Conservation (phyloP, 75 land plant genomes). For the Pinus taeda region DNA sequence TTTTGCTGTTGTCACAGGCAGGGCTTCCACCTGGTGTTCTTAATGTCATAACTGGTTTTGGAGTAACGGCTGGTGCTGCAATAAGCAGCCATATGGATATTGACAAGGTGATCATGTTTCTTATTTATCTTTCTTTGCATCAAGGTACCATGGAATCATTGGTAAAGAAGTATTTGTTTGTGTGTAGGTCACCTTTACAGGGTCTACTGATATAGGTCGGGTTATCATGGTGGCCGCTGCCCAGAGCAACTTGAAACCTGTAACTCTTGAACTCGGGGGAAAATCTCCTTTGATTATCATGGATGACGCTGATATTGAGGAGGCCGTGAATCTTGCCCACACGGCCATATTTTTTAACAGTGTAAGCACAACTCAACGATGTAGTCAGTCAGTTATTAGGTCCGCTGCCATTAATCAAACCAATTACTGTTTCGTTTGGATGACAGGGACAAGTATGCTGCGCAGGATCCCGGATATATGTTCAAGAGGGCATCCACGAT, state of each 20-base stretch:
- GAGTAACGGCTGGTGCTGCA: conserved; percentile 82
- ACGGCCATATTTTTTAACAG: conserved; percentile 15
- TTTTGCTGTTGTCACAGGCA: conserved; percentile 36
- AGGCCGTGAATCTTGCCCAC: conserved; percentile 31
- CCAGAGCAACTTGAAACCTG: conserved; percentile 30
- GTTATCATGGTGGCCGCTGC: conserved; percentile 30
- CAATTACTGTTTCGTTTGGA: too few relatives aligned
- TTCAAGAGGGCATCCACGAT: conserved; percentile 26
- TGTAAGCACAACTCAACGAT: conserved; percentile 24
- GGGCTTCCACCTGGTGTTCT: conserved; percentile 88
- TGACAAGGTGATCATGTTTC: conserved; percentile 50
- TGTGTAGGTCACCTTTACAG: conserved; percentile 24
- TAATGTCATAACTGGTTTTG: conserved; percentile 82
- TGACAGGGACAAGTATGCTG: conserved; percentile 22
- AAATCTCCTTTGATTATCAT: conserved; percentile 29
- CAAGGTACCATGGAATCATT: too few relatives aligned
- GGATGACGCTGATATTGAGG: conserved; percentile 30
- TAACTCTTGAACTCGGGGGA: conserved; percentile 34
- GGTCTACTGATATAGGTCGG: conserved; percentile 36
- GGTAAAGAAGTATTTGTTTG: too few relatives aligned
- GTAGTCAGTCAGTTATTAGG: background rate
- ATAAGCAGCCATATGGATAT: conserved; percentile 86
- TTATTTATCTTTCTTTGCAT: too few relatives aligned
- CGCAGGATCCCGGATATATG: conserved; percentile 21
- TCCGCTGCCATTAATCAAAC: too few relatives aligned